Evolutionary conservation across 352 stramenopile genomes (phyloP), one percentile per base, ranked within the genome.

Genomic region (Globisporangium viniferum): DNA sequence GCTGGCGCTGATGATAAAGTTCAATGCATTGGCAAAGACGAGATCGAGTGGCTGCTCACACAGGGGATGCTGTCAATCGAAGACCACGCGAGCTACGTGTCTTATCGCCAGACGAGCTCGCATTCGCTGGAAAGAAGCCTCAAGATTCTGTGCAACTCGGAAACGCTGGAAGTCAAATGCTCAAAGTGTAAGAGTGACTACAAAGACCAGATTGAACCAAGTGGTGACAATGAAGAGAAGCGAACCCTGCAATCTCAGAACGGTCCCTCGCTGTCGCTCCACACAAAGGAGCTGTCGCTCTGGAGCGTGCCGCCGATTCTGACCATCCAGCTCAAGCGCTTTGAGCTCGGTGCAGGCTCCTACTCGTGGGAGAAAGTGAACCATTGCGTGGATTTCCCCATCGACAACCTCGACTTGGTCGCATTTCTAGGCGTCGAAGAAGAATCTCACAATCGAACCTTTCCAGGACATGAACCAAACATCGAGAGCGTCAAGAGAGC

Each of bases 331-430:
- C 78, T 92, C 62, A 88, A 92, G 76, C 78, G 81, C 3, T 92
- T 92, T 60, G 75, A 90, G 55, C 67, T 86, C 7, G 56, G 61
- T 81, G 56, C 95, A 77, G 59, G 69, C 4, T 48, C 55, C 72
- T 84, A 98, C 54, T 63, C 70, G 9, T 88, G 74, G 74, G 65
- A 68, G 51, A 99, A 84, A 70, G 97, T 82, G 78, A 93, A 70
- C 81, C 74, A 98, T 59, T 81, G 89, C 29, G 92, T 99, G n/a
- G 79, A 93, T 14, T 99, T 99, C 64, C 90, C 93, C 9, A 66
- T 98, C 2, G 76, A 97, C 48, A 76, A 79, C 54, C 84, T 98
- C 39, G 82, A 98, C 73, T 69, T 99, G 12, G 33, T 51, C 1
- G 33, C 59, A 2, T 89, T 89, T 33, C 54, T 94, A 5, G 64